Base-by-base conservation (phyloP, 495 filamentous ascomycete species). In the Pyronema domesticum region DNA sequence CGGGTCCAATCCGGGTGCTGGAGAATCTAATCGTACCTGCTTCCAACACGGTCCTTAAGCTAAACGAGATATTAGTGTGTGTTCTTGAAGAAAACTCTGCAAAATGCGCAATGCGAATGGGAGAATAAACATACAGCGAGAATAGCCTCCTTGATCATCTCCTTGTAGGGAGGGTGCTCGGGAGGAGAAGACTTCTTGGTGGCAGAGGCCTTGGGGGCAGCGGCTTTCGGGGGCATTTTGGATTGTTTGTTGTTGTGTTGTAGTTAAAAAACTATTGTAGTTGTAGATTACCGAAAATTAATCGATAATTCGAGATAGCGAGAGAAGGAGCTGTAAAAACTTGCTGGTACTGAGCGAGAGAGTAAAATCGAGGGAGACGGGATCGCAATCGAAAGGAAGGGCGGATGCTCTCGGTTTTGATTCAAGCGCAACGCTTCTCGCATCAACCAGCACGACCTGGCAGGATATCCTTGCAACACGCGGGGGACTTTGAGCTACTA, bases 141-240 rank as follows among this genome's bases (percentile, higher is more conserved):
- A 64, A 82, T 81, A 52, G 79, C 79, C 70, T 80, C 78, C 68
- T 76, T 79, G 69, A 82, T 80, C 79, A 82, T 33, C 56, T 78
- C 77, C 67, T 75, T 76, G 69, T 80, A 80, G 56, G 76, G 77
- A 58, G 74, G 70, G 68, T 80, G 76, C 46, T 67, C 60, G 56
- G 73, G 57, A n/a, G 52, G 52, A 50, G 72, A 68, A 18, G 65
- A 55, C 71, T 77, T 78, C 68, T 75, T 76, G 57, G 70, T 56
- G 53, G 73, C 64, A 66, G 67, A 65, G 48, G 62, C 60, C 30
- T 67, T 63, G 51, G 61, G 33, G 36, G 56, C 36, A 56, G 70
- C 70, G 69, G 78, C 74, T 74, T 77, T 78, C 51, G 76, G 67
- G 70, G 46, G 57, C 61, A 63, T 63, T 52, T 42, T 42, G 1